phyloP scores from a whole-genome alignment of 2,329 filamentous ascomycete genomes.

The Colletotrichum sp. region DNA sequence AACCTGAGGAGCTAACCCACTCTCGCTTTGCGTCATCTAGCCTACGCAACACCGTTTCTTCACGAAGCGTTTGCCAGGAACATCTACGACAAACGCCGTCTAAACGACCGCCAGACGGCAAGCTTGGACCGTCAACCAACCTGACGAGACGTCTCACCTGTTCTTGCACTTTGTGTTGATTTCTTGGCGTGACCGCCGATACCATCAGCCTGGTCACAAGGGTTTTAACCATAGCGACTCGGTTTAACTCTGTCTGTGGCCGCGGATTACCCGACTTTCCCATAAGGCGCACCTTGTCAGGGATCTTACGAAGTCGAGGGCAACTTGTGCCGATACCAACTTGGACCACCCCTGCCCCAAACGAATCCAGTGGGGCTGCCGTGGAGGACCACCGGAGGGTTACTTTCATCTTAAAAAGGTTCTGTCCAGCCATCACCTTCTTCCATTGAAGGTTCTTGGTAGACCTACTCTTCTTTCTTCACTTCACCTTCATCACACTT shows the following conservation, averaged over 20 bases:
- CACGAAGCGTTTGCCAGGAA: background rate
- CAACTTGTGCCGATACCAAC: slow-evolving; percentile 16
- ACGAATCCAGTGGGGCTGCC: slow-evolving; percentile 16
- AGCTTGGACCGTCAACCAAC: background rate
- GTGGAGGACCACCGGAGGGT: slow-evolving; percentile 11
- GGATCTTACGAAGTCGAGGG: background rate
- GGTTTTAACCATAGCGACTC: slow-evolving; percentile 6
- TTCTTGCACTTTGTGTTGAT: background rate
- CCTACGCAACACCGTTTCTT: background rate
- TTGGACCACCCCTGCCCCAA: slow-evolving; percentile 5
- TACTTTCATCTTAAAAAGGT: slow-evolving; percentile 13
- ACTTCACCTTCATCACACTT: slow-evolving; percentile 8
- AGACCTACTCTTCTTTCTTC: slow-evolving; percentile 9
- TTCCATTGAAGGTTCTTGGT: background rate
- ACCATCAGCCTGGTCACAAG: background rate
- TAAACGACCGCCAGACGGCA: background rate
- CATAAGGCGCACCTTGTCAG: background rate
- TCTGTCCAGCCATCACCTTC: background rate
- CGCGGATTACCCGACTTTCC: background rate
- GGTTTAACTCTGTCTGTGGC: background rate
- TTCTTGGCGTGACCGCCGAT: slow-evolving; percentile 13
- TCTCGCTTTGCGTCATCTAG: slow-evolving; percentile 8
- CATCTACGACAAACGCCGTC: background rate
- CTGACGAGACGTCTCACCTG: slow-evolving; percentile 17
- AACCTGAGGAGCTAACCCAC: slow-evolving; percentile 9